These are phyloP conservation scores for Colletotrichum shisoi DNA, from an alignment of 2,329 filamentous ascomycete genomes.

Conservation along the genomic window DNA sequence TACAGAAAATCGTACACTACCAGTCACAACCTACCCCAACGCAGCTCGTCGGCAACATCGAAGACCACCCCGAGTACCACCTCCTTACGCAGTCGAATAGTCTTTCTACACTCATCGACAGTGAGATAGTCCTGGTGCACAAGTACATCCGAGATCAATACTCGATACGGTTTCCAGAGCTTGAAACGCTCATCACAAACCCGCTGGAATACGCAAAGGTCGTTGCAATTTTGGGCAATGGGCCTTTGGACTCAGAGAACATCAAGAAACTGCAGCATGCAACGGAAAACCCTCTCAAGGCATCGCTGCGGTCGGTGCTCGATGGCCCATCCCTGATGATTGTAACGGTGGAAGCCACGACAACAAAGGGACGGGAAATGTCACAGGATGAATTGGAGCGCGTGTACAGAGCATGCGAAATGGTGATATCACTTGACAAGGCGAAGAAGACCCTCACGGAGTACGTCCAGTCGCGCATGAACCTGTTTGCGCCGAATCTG, in stretches of 20 bases:
- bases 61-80: constrained; percentile 91
- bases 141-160: constrained; percentile 98
- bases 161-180: constrained; percentile 88
- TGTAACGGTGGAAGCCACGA: constrained; percentile 92
- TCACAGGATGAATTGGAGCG: constrained; percentile 75
- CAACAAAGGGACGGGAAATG: constrained; percentile 82
- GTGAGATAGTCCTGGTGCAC: constrained; percentile 90
- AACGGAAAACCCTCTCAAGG: constrained; percentile 78
- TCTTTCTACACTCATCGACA: constrained; percentile 89
- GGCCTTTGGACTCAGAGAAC: constrained; percentile 79
- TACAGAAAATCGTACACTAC: constrained; percentile 82
- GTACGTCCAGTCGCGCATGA: constrained; percentile 97
- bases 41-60: constrained; percentile 79
- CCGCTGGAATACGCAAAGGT: constrained; percentile 95
- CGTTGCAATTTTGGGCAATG: constrained; percentile 90
- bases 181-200: constrained; percentile 88
- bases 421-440: constrained; percentile 84
- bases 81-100: constrained; percentile 88
- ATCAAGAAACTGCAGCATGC: constrained; percentile 82
- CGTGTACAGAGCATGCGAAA: constrained; percentile 81
- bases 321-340: constrained; percentile 94
- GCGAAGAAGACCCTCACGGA: constrained; percentile 88
- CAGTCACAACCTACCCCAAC: constrained; percentile 72
- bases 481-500: constrained; percentile 91
- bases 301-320: constrained; percentile 79